Percentiles rank a stretch among this genome's conserved stretches.
These are phyloP conservation scores for Pseudogymnoascus sp. DNA, from an alignment of 2,329 filamentous ascomycete species.

Conservation along the genomic window DNA sequence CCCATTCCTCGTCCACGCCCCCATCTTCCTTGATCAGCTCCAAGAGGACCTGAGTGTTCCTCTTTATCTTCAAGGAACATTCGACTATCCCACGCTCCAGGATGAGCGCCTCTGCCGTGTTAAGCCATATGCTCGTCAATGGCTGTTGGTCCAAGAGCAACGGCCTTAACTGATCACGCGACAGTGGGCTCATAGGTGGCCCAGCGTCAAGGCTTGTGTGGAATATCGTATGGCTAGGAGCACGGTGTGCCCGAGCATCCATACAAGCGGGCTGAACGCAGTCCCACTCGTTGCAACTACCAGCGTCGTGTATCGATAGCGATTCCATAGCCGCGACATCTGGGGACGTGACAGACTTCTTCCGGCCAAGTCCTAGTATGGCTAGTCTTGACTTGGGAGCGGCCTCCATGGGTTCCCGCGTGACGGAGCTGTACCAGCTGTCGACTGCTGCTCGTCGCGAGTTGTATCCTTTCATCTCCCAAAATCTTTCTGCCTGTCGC, in stretches of 20 bases:
- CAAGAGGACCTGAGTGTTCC: conserved; percentile 53
- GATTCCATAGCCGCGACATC: conserved; percentile 15
- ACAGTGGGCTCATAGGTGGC: conserved; percentile 52
- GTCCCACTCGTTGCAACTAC: conserved; percentile 28
- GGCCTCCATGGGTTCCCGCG: conserved; percentile 35
- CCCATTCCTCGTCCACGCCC: conserved; percentile 53
- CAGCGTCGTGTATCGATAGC: conserved; percentile 21
- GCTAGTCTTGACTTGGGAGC: conserved; percentile 43
- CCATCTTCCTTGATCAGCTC: conserved; percentile 58
- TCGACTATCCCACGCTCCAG: conserved; percentile 51
- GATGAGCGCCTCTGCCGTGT: conserved; percentile 54
- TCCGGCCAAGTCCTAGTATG: conserved; percentile 43
- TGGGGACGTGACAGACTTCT: conserved; percentile 37
- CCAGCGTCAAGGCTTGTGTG: conserved; percentile 51
- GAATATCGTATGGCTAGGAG: conserved; percentile 35
- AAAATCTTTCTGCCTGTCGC: conserved; percentile 54
- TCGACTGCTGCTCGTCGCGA: conserved; percentile 51
- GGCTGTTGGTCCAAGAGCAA: conserved; percentile 48
- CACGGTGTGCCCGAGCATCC: conserved; percentile 11
- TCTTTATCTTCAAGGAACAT: conserved; percentile 51
- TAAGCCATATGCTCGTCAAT: conserved; percentile 53
- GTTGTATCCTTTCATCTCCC: conserved; percentile 61
- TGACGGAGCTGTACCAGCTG: conserved; percentile 47
- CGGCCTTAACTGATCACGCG: conserved; percentile 41
- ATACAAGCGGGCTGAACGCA: conserved; percentile 27